Percentiles rank a stretch among this genome's conserved stretches.
phyloP scores from a whole-genome alignment of 306 rosid species.

The Rosa lucieae region DNA sequence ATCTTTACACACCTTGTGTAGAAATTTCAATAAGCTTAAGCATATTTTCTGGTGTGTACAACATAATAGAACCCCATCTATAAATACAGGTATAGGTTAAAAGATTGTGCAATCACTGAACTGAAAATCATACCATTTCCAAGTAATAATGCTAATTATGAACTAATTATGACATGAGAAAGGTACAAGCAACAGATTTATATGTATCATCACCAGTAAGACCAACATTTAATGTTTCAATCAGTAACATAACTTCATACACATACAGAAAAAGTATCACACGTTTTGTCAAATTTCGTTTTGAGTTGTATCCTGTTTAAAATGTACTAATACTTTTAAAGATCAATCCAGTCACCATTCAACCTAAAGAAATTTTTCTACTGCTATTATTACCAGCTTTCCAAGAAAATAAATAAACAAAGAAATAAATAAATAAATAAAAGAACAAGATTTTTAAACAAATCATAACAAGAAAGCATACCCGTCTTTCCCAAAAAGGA shows the following conservation, averaged over 20 bases:
- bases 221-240: neutral
- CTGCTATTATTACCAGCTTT: neutral
- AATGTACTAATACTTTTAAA: neutral
- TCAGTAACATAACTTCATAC: neutral
- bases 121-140: neutral
- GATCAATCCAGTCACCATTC: neutral
- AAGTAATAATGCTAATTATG: neutral
- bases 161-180: neutral
- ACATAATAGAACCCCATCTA: neutral
- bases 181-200: neutral
- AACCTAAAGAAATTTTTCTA: neutral
- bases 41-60: neutral
- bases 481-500: slow-evolving; percentile 88
- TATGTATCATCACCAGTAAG: neutral
- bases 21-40: neutral
- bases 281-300: neutral
- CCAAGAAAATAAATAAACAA: neutral
- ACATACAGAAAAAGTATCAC: neutral
- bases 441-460: neutral
- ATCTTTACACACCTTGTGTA: neutral
- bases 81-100: neutral
- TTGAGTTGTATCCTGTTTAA: neutral
- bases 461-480: slow-evolving; percentile 20
- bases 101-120: neutral
- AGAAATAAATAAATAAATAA: no score